A percentile compares a stretch with the other conserved stretches of the same genome.
Evolutionary conservation across 2,329 filamentous ascomycete genomes (phyloP).

Genomic region (Neofusicoccum laricinum): DNA sequence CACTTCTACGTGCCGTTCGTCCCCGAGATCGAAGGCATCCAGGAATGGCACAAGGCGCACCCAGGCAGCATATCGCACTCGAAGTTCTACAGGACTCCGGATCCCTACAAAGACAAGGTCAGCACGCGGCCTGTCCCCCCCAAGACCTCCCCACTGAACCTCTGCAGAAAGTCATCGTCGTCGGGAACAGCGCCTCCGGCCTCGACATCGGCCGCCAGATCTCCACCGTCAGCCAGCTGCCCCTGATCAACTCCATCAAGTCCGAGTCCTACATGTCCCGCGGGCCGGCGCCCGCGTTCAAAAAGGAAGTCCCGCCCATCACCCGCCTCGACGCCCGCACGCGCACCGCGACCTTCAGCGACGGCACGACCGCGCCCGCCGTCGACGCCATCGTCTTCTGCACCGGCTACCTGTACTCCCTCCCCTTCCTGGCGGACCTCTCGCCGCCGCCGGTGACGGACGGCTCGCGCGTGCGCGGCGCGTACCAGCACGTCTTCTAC

Average conservation of each 20-base stretch:
- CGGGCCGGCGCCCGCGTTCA: slow-evolving; percentile 43
- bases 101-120: slow-evolving; percentile 55
- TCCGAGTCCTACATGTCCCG: slow-evolving; percentile 47
- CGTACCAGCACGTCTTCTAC: slow-evolving; percentile 79
- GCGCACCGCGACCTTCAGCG: slow-evolving; percentile 63
- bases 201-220: slow-evolving; percentile 81
- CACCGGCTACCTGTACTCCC: slow-evolving; percentile 84
- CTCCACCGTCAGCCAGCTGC: slow-evolving; percentile 54
- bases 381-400: slow-evolving; percentile 81
- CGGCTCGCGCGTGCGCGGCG: slow-evolving; percentile 66
- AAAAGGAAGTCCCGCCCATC: slow-evolving; percentile 57
- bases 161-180: slow-evolving; percentile 68
- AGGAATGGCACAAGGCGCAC: slow-evolving; percentile 38
- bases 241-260: slow-evolving; percentile 63
- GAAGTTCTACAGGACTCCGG: slow-evolving; percentile 71
- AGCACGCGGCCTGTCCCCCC: not conserved
- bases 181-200: slow-evolving; percentile 82
- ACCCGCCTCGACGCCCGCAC: slow-evolving; percentile 51
- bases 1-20: slow-evolving; percentile 49
- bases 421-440: slow-evolving; percentile 62
- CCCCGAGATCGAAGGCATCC: slow-evolving; percentile 40
- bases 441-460: slow-evolving; percentile 59
- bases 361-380: slow-evolving; percentile 62
- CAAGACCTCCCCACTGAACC: not conserved
- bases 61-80: slow-evolving; percentile 52